Base-by-base conservation (phyloP, 2,329 filamentous ascomycete species). In the Penicillium paneum region DNA sequence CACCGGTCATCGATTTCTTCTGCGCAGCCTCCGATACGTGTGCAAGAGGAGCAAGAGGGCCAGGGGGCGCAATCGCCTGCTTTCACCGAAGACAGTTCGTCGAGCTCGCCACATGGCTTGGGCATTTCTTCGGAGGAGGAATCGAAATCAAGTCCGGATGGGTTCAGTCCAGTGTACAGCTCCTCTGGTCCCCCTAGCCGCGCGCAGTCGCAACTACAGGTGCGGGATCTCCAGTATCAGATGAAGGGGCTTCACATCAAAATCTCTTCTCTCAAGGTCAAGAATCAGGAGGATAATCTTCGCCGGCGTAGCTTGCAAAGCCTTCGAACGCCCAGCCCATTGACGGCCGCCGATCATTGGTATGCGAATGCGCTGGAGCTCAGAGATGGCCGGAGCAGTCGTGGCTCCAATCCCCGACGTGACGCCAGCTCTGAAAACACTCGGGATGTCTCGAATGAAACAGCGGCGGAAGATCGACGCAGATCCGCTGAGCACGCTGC, bases 231-330 rank as follows among this genome's bases (percentile, higher is more conserved):
- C 40, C 90, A 90, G 56, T 87, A 91, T 61, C 91, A 96, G 69
- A 90, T 96, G 83, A 86, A 88, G 52, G 90, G 89, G 49, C 79
- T 96, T 43, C 92, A 91, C 67, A 90, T 89, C 56, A 90, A 91
- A 65, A 91, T 96, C 34, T 92, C 90, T 1, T 88, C 80, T 15
- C 73, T 96, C 39, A 88, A 89, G 63, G 85, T 91, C 58, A 87
- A 90, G 64, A 88, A 90, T 0, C 83, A 88, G 19, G 89, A 88
- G 54, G 91, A 96, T 63, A 91, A 83, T 63, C 72, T 95, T 64
- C 86, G 89, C 65, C 83, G 91, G 47, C 83, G 86, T 52, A 96
- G 90, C 69, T 72, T 92, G 49, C 87, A 90, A 63, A 91, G 83
- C 65, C 73, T 93, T 56, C 83, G 89, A 35, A 88, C 86, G 1